Base-by-base conservation (phyloP, 257 asterid genomes). In the Ophiorrhiza pumila region DNA sequence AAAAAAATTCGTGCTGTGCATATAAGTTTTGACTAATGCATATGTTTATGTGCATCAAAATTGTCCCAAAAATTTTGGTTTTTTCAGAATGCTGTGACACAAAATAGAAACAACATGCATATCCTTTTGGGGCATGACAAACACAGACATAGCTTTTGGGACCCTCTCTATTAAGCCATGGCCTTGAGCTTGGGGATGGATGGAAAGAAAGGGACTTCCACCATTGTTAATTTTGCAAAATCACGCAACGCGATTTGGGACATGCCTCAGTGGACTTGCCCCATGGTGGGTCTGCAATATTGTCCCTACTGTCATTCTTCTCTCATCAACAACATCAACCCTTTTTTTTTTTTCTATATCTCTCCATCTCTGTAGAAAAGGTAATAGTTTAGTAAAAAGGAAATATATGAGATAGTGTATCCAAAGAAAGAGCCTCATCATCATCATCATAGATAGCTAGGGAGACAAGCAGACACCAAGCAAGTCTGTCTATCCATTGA, bases 71-170 rank as follows among this genome's bases (percentile, higher is more conserved):
- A 57, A 6, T 57, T 57, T 1, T 29, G 37, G 31, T 57, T 57
- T 57, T 17, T 57, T 17, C 22, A 59, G 10, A 29, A 15, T 14
- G 5, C 17, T 59, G 65, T 6, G 65, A 42, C 23, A 20, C 7
- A 6, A 58, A 37, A 59, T 29, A 23, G 18, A 10, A 31, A 31
- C 65, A 59, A 9, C n/a, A 31, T 27, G 18, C 10, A n/a, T 43
- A 74, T 65, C 71, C 89, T 88, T 86, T 88, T 83, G 87, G 88
- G 83, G 94, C 90, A 88, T 86, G 93, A 79, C 74, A 79, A 80
- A 61, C 73, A 55, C n/a, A 52, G 47, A 46, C 52, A 11, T 2
- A 8, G 14, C 35, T 57, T 58, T 57, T 43, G 79, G 73, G 43
- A 76, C 82, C 52, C 42, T 45, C 13, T 14, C 59, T n/a, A n/a